Evolutionary conservation across 73 alveolate species (phyloP), one percentile per base, ranked within the genome.

Genomic region (Tetrahymena thermophila): DNA sequence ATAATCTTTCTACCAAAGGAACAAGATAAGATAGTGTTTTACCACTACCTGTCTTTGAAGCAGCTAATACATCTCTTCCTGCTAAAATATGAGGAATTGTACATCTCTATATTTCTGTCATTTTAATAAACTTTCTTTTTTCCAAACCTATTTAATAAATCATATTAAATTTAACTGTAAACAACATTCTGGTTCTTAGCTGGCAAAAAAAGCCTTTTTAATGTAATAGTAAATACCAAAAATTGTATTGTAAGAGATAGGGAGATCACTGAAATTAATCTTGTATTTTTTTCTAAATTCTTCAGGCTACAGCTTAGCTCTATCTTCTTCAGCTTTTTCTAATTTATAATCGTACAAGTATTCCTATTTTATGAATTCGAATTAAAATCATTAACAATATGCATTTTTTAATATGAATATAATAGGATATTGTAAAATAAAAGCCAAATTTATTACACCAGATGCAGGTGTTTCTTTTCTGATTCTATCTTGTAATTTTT

Each of bases 41-140:
- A 13, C 99, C 99, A 96, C 98, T 95, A 44, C 99, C 99, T 23
- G 99, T 98, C 85, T 97, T 96, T 21, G 99, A 97, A 43, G 99
- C 96, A 8, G 98, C 99, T n/a, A 98, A 50, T 40, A 98, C 93
- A 95, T 98, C 99, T 71, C 99, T 98, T 56, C 98, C 99, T 19
- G 97, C 96, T 21, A 98, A 85, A 23, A 98, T 97, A 94, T 99
- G 99, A 43, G 99, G 99, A 37, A 98, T 96, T 0, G 99, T 94
- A 38, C 98, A 97, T 95, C 99, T 96, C 93, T 98, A 98, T n/a
- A 98, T 98, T 56, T 98, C 99, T 17, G 99, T 98, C 98, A 98
- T 95, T 95, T 98, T 98, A 56, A 95, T 94, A 96, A 97, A 98
- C 96, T 98, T 96, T 34, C 99, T 97, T 58, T 97, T 96, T 23